These are phyloP conservation scores for Hymenoscyphus occultus DNA, from an alignment of 2,329 filamentous ascomycete genomes.

Conservation along the genomic window DNA sequence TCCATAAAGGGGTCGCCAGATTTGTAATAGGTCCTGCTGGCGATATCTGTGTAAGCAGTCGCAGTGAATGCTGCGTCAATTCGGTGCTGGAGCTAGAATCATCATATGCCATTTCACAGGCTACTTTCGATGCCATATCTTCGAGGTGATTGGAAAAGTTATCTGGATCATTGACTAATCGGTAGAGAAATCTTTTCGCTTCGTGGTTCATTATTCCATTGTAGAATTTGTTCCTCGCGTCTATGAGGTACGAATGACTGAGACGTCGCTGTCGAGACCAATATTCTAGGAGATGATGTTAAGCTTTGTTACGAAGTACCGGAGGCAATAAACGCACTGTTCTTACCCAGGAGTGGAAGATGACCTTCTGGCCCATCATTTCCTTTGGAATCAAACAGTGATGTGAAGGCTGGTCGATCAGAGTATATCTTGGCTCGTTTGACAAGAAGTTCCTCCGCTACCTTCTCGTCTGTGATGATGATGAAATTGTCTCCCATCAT, in stretches of 20 bases:
- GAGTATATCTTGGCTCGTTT: constrained; percentile 11
- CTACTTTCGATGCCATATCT: constrained; percentile 57
- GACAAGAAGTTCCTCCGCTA: constrained; percentile 11
- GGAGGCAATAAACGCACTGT: constrained; percentile 33
- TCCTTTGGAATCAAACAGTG: constrained; percentile 30
- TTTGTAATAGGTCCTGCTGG: constrained; percentile 57
- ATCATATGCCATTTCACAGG: constrained; percentile 53
- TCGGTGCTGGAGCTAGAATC: constrained; percentile 47
- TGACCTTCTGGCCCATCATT: constrained; percentile 50
- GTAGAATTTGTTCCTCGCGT: constrained; percentile 15
- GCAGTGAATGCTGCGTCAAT: constrained; percentile 51
- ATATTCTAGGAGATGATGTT: constrained; percentile 35
- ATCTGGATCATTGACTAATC: constrained; percentile 49
- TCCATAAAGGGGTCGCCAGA: constrained; percentile 52
- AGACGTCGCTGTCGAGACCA: constrained; percentile 48
- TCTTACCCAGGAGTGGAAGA: constrained; percentile 44
- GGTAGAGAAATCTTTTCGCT: constrained; percentile 50
- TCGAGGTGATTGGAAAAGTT: constrained; percentile 50
- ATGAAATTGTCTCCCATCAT: constrained; percentile 7
- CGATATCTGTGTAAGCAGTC: constrained; percentile 56
- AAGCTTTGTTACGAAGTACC: neutral
- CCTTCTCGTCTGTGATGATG: constrained; percentile 10
- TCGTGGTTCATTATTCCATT: constrained; percentile 47
- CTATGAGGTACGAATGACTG: constrained; percentile 42
- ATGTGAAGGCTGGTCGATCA: constrained; percentile 34